Percentiles rank a stretch among this genome's conserved stretches.
Conservation (phyloP, 352 stramenopile genomes). For the Pythium oligandrum region DNA sequence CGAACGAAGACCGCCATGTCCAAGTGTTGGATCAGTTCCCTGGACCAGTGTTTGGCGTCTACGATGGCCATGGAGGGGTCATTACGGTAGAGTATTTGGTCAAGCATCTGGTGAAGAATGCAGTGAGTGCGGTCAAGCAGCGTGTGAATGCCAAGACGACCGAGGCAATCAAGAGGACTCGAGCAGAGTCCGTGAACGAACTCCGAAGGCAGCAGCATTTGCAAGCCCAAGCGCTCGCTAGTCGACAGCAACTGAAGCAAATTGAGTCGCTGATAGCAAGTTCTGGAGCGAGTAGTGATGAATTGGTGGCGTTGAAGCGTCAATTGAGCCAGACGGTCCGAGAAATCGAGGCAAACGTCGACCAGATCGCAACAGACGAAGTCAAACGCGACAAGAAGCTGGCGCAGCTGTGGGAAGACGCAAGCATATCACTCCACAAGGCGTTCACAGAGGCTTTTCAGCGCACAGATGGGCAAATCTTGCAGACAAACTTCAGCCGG, state of each 20-base stretch:
- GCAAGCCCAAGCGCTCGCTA: not conserved
- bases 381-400: conserved; percentile 3
- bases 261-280: not conserved
- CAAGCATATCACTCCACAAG: conserved; percentile 26
- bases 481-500: conserved; percentile 27
- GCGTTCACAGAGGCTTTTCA: conserved; percentile 37
- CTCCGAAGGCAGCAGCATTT: conserved; percentile 14
- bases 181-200: no score
- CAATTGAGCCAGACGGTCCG: not conserved
- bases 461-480: conserved; percentile 31
- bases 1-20: conserved; percentile 56
- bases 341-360: not conserved
- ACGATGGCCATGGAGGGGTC: conserved; percentile 53
- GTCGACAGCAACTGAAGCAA: not conserved
- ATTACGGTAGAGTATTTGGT: conserved; percentile 46
- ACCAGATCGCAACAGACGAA: conserved; percentile 1
- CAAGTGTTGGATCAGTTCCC: conserved; percentile 26
- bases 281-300: not conserved
- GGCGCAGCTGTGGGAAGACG: conserved; percentile 16
- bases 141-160: conserved; percentile 20
- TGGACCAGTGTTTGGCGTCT: conserved; percentile 49
- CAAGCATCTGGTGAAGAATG: conserved; percentile 34
- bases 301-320: not conserved
- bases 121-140: conserved; percentile 23
- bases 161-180: conserved; percentile 7